These are phyloP conservation scores for Xylaria curta DNA, from an alignment of 495 filamentous ascomycete genomes.

Conservation along the genomic window DNA sequence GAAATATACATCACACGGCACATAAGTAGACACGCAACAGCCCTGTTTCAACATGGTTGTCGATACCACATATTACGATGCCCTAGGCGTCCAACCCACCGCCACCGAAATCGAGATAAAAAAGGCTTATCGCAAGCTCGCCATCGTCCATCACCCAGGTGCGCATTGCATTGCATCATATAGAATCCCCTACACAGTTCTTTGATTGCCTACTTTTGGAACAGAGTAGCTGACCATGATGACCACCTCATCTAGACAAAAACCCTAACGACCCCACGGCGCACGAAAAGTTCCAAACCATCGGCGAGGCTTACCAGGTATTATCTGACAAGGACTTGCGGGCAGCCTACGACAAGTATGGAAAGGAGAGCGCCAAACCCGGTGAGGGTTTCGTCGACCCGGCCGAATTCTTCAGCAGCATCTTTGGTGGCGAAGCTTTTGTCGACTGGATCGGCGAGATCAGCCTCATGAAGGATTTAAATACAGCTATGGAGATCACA, in stretches of 20 bases:
- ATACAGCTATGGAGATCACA: constrained; percentile 89
- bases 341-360: constrained; percentile 92
- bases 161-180: constrained; percentile 15
- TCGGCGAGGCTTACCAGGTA: constrained; percentile 98
- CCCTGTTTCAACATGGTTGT: constrained; percentile 68
- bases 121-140: constrained; percentile 97
- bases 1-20: background rate
- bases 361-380: constrained; percentile 90
- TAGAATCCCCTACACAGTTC: background rate
- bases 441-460: constrained; percentile 91
- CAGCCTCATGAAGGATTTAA: constrained; percentile 89
- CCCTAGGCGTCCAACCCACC: constrained; percentile 82
- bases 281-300: constrained; percentile 89
- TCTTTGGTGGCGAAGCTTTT: constrained; percentile 97
- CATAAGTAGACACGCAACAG: background rate
- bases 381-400: constrained; percentile 94
- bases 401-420: constrained; percentile 97
- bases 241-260: constrained; percentile 70
- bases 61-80: constrained; percentile 89
- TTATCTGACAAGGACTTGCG: constrained; percentile 85
- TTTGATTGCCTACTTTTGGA: background rate
- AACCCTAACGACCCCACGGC: constrained; percentile 97
- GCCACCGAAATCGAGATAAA: constrained; percentile 98
- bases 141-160: constrained; percentile 75
- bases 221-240: constrained; percentile 23